phyloP scores from a whole-genome alignment of 2,329 filamentous ascomycete genomes.

The Xylariaceae sp. region DNA sequence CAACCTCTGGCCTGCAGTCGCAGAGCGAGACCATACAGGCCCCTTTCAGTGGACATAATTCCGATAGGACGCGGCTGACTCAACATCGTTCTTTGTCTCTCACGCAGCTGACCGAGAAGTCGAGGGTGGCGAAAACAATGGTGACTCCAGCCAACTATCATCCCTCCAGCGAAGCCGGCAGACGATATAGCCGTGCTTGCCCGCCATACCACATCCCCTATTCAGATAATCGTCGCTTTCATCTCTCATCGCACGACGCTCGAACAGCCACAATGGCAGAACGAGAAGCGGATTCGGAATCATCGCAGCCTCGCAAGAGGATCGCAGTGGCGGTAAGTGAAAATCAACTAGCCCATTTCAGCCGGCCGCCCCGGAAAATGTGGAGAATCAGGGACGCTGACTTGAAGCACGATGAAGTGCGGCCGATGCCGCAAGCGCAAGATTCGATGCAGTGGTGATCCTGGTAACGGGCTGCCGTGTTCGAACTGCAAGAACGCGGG shows the following conservation, averaged over 20 bases:
- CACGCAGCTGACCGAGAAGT: slow-evolving; percentile 26
- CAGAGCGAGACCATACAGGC: slow-evolving; percentile 29
- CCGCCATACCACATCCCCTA: slow-evolving; percentile 42
- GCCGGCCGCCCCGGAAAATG: neutral
- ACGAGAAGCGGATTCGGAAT: slow-evolving; percentile 45
- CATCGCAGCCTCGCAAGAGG: slow-evolving; percentile 55
- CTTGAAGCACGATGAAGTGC: slow-evolving; percentile 60
- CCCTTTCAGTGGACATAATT: slow-evolving; percentile 26
- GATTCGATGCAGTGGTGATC: slow-evolving; percentile 90
- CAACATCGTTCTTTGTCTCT: slow-evolving; percentile 28
- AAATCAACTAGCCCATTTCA: slow-evolving; percentile 1
- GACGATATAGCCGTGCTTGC: slow-evolving; percentile 46
- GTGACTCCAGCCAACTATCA: slow-evolving; percentile 45
- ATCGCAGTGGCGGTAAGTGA: slow-evolving; percentile 62
- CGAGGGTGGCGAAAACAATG: slow-evolving; percentile 41
- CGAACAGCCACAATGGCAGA: slow-evolving; percentile 46
- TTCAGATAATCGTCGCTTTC: slow-evolving; percentile 43
- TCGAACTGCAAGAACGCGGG: slow-evolving; percentile 79
- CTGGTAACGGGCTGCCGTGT: slow-evolving; percentile 76
- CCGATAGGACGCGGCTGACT: slow-evolving; percentile 29
- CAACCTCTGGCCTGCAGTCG: slow-evolving; percentile 29
- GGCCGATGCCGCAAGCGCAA: slow-evolving; percentile 88
- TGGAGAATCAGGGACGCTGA: slow-evolving; percentile 15
- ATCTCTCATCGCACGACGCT: slow-evolving; percentile 41
- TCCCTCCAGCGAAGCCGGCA: slow-evolving; percentile 38